Evolutionary conservation across 768 basidiomycete species (phyloP), one percentile per base, ranked within the genome.

Genomic region (Lactarius hengduanensis): DNA sequence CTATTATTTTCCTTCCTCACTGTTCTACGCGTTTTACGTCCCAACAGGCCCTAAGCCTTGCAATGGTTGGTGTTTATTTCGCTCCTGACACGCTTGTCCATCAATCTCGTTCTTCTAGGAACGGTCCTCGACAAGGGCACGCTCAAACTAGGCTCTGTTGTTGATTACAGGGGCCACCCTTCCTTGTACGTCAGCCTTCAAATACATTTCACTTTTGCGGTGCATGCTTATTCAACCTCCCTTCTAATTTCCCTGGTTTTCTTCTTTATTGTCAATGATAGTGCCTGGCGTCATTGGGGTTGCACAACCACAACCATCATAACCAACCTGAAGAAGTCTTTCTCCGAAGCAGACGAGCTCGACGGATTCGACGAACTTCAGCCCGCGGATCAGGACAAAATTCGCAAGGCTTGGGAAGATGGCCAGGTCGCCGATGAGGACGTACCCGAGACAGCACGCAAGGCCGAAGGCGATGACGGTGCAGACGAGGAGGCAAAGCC

Each of bases 241-340:
- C 40, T 34, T 30, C 26, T 5, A 36, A 36, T 13, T 36, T 9
- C 10, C 18, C 36, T 4, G 45, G 4, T 59, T 38, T 4, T 58
- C 26, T 54, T 64, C 69, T n/a, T 40, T 43, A 28, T 41, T 15
- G 7, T 30, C 2, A 22, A 40, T n/a, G 59, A 32, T 57, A 92
- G 91, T 73, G 75, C 81, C 40, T 96, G 92, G 92, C 86, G 92
- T 69, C 94, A 96, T 73, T 96, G 93, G 93, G 94, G 94, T 22
- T 96, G 94, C 73, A 82, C 84, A 8, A 94, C 93, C 0, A 54
- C 80, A 22, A 86, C 83, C 72, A 85, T 94, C 58, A 71, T 96
- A 38, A 73, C 73, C 26, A 95, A 94, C 73, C 80, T 91, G 76
- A 90, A 94, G 77, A 80, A 80, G 15, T 76, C 78, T 3, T 82